Evolutionary conservation across 352 stramenopile genomes (phyloP).

Genomic region (Globisporangium alternatum): DNA sequence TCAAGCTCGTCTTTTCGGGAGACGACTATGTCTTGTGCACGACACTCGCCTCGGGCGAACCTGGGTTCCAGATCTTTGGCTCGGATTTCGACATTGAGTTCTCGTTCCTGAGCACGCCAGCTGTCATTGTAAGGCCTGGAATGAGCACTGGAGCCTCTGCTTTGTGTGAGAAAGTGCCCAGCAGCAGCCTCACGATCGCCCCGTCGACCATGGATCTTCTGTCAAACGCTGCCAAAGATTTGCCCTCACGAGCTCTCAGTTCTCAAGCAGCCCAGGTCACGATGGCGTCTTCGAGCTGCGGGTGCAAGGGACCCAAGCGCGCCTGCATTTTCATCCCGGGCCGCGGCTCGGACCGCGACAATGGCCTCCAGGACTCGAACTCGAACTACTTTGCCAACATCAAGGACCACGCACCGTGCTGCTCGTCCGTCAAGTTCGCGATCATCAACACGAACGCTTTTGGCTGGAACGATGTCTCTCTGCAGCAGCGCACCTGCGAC

Average conservation of each 20-base stretch:
- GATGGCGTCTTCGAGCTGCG: conserved; percentile 24
- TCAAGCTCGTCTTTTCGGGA: conserved; percentile 28
- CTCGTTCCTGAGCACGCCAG: conserved; percentile 20
- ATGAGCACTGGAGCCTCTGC: conserved; percentile 12
- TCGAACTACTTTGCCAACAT: conserved; percentile 44
- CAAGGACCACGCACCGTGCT: conserved; percentile 53
- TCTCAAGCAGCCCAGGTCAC: conserved; percentile 17
- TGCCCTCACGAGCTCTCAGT: conserved; percentile 24
- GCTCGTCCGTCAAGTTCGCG: conserved; percentile 48
- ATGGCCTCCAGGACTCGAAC: conserved; percentile 31
- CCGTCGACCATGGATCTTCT: conserved; percentile 18
- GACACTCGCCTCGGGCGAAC: background rate
- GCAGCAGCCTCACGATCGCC: background rate
- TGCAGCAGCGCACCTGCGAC: conserved; percentile 41
- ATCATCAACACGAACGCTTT: conserved; percentile 44
- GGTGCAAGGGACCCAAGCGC: conserved; percentile 34
- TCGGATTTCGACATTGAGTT: conserved; percentile 43
- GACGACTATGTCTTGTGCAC: conserved; percentile 45
- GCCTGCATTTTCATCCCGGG: conserved; percentile 62
- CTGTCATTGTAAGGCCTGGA: background rate
- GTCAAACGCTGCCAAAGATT: conserved; percentile 9
- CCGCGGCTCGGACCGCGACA: conserved; percentile 31
- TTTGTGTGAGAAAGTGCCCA: conserved; percentile 10
- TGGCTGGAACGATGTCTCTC: conserved; percentile 35
- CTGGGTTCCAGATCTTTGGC: conserved; percentile 36